Percentiles rank a stretch among this genome's conserved stretches.
phyloP scores from a whole-genome alignment of 2,329 filamentous ascomycete genomes.

The Aschersonia sp. region DNA sequence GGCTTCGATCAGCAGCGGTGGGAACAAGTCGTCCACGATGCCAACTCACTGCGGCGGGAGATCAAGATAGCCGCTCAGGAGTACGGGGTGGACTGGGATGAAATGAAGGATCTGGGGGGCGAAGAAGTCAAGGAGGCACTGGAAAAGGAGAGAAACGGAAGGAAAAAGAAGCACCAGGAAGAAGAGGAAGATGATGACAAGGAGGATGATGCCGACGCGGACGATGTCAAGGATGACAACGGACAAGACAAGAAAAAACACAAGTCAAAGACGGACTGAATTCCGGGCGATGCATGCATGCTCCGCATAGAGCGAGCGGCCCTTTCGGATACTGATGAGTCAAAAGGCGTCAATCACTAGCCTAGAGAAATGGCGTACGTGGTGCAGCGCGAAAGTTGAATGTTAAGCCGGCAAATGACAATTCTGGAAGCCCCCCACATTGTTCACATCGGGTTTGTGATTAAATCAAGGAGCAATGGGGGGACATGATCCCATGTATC shows the following conservation, averaged over 20 bases:
- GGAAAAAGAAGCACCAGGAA: slow-evolving; percentile 18
- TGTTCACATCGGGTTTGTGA: too few relatives aligned
- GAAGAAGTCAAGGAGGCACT: slow-evolving; percentile 46
- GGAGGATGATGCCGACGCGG: slow-evolving; percentile 20
- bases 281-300: too few relatives aligned
- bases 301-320: too few relatives aligned
- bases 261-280: too few relatives aligned
- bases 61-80: slow-evolving; percentile 70
- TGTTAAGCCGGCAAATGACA: too few relatives aligned
- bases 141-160: slow-evolving; percentile 33
- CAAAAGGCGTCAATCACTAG: too few relatives aligned
- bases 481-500: too few relatives aligned
- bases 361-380: too few relatives aligned
- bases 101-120: slow-evolving; percentile 57
- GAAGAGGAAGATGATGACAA: slow-evolving; percentile 24
- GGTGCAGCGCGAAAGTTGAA: too few relatives aligned
- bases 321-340: too few relatives aligned
- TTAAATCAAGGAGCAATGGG: too few relatives aligned
- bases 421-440: too few relatives aligned
- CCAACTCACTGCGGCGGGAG: slow-evolving; percentile 62
- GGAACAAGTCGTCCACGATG: slow-evolving; percentile 68
- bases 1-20: slow-evolving; percentile 67
- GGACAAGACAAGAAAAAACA: slow-evolving; percentile 11
- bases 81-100: slow-evolving; percentile 86
- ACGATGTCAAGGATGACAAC: slow-evolving; percentile 17